A percentile compares a stretch with the other conserved stretches of the same genome.
phyloP scores from a whole-genome alignment of 1,139 yeast genomes.

The Scheffersomyces cryptocercus region DNA sequence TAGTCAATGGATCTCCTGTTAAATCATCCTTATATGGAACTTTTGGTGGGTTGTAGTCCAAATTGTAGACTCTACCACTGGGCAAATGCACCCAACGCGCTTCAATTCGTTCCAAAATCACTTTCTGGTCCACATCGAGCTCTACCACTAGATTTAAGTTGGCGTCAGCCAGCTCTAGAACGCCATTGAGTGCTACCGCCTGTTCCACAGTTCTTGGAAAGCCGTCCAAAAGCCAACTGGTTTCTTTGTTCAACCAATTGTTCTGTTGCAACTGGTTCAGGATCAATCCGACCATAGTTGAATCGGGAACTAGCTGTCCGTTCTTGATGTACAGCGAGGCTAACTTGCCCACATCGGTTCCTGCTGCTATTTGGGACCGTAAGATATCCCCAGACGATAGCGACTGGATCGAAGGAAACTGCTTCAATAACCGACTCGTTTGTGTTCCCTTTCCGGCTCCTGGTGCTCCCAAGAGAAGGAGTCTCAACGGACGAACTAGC shows the following conservation, averaged over 20 bases:
- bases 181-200: conserved; percentile 58
- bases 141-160: conserved; percentile 75
- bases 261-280: conserved; percentile 45
- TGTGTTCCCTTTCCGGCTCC: conserved; percentile 96
- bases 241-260: conserved; percentile 45
- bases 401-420: conserved; percentile 51
- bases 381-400: conserved; percentile 85
- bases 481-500: conserved; percentile 50
- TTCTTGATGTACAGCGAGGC: conserved; percentile 57
- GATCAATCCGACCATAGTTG: conserved; percentile 61
- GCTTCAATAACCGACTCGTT: conserved; percentile 60
- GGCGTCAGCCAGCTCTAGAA: conserved; percentile 39
- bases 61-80: conserved; percentile 83
- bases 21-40: conserved; percentile 78
- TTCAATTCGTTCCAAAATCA: conserved; percentile 77
- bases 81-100: conserved; percentile 83
- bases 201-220: conserved; percentile 82
- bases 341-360: conserved; percentile 56
- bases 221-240: conserved; percentile 84
- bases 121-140: conserved; percentile 76
- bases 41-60: conserved; percentile 88
- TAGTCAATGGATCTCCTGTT: conserved; percentile 81
- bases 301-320: conserved; percentile 78
- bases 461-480: conserved; percentile 85
- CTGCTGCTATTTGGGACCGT: conserved; percentile 61